Conservation (phyloP, 257 asterid genomes). For the Capsicum rhomboideum region DNA sequence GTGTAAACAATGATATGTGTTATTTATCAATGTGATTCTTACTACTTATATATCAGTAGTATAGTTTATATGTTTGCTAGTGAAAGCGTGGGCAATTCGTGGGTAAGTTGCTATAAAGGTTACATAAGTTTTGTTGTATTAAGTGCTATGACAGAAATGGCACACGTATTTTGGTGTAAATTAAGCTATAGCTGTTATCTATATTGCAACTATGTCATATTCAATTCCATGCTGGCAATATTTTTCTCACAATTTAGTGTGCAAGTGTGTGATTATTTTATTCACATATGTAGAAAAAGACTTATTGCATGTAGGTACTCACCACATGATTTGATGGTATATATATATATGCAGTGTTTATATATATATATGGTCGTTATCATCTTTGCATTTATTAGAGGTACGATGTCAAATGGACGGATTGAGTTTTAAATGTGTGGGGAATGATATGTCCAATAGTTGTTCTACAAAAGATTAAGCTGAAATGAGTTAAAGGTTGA, state of each 20-base stretch:
- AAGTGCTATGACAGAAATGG: neutral
- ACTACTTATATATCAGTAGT: slow-evolving; percentile 6
- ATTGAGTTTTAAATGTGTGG: too few relatives aligned
- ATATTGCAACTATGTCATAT: neutral
- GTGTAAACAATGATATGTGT: neutral
- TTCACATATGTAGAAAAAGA: neutral
- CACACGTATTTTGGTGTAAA: neutral
- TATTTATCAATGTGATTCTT: neutral
- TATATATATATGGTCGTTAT: too few relatives aligned
- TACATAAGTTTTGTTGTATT: neutral
- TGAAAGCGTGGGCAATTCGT: slow-evolving; percentile 54
- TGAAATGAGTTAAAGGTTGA: too few relatives aligned
- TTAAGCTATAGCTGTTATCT: neutral
- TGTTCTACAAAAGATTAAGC: too few relatives aligned
- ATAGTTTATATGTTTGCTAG: neutral
- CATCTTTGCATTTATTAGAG: neutral
- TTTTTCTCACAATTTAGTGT: neutral
- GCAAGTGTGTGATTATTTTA: neutral
- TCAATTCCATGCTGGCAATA: neutral
- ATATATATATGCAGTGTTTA: too few relatives aligned
- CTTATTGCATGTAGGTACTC: neutral
- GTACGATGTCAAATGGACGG: too few relatives aligned
- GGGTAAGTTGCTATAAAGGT: slow-evolving; percentile 17
- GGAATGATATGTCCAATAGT: too few relatives aligned
- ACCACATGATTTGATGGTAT: neutral